Conservation (phyloP, 208 protist species). For the Spongospora subterranea region DNA sequence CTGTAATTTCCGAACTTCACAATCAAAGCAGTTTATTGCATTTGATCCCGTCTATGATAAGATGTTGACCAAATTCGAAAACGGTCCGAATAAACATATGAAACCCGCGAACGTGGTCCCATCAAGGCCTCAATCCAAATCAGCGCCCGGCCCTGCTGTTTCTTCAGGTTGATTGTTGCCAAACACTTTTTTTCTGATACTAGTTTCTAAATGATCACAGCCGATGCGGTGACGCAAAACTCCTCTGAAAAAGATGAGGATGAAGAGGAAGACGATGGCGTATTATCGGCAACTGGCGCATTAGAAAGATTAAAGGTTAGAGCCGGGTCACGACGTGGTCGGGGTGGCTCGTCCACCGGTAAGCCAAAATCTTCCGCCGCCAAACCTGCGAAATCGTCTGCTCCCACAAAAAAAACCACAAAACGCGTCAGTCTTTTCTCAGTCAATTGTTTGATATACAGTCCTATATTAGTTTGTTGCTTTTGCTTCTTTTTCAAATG, state of each 20-base stretch:
- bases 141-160: no score
- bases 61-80: not conserved
- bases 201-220: no score
- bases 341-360: no score
- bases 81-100: not conserved
- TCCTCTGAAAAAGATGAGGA: not conserved
- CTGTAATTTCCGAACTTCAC: not conserved
- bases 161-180: no score
- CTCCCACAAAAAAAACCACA: not conserved
- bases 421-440: no score
- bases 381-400: not conserved
- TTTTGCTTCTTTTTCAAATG: no score
- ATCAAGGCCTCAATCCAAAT: no score
- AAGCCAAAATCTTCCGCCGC: not conserved
- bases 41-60: not conserved
- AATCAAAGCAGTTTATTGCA: not conserved
- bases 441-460: no score
- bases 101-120: no score
- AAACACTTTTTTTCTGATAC: no score
- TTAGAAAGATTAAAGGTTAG: not conserved
- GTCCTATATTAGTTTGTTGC: no score
- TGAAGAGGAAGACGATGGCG: not conserved
- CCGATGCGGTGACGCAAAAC: not conserved
- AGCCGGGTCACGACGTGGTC: not conserved
- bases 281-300: not conserved